Base-by-base conservation (phyloP, 495 filamentous ascomycete species). In the Aspergillus avenaceus region DNA sequence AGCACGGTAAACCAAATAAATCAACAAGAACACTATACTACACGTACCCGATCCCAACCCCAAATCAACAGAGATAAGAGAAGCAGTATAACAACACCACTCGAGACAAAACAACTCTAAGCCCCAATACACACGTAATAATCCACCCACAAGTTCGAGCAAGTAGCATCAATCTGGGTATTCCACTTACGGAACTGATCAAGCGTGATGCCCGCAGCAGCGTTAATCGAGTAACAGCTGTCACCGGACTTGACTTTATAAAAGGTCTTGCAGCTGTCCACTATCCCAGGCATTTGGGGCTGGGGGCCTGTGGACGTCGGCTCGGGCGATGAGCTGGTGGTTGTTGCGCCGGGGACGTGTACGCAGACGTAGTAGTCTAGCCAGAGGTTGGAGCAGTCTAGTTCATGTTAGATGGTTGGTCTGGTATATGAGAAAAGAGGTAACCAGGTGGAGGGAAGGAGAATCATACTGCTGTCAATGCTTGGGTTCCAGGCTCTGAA, bases 251-350 rank as follows among this genome's bases (percentile, higher is more conserved):
- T 32, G 5, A 68, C 71, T 21, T 64, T 45, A 54, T 72, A 56
- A 46, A 57, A 71, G 4, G 26, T 57, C 41, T 65, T 64, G 53
- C 72, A 76, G 51, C 63, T 66, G 28, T 26, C 34, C 29, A 65
- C 56, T 49, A 73, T 73, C 12, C 62, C 65, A 2, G 66, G 55
- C 56, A 72, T 68, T 24, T 55, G 52, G 21, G 71, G 69, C 45
- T 46, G 22, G 6, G 68, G 66, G 0, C 42, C 5, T 5, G 11
- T 28, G 11, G 5, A 5, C 26, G 26, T 28, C 5, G 26, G 26
- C 26, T 28, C 5, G 26, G 26, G 26, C 11, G 26, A n/a, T n/a
- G n/a, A n/a, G n/a, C n/a, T 28, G 11, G 26, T 28, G 11, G 5
- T 28, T 11, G 26, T 28, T 28, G 26, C 11, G 26, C 26, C 26